phyloP scores from a whole-genome alignment of 495 filamentous ascomycete genomes.

The Penicillium samsonianum region DNA sequence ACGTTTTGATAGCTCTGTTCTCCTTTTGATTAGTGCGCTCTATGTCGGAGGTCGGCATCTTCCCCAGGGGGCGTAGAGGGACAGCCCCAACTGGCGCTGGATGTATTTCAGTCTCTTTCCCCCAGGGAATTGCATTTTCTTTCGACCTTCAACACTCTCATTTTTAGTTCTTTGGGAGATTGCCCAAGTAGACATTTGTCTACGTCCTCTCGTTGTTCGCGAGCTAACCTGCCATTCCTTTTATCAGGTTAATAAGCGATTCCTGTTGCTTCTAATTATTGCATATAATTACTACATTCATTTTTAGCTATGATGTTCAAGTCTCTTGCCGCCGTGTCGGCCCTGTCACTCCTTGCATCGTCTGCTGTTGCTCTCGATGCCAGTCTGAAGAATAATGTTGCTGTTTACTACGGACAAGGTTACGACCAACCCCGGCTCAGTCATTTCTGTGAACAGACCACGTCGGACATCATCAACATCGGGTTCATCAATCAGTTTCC shows the following conservation, averaged over 20 bases:
- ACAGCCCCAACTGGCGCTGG: background rate
- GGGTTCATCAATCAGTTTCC: constrained; percentile 69
- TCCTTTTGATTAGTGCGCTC: constrained; percentile 12
- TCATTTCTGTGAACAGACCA: constrained; percentile 58
- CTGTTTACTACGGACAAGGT: constrained; percentile 65
- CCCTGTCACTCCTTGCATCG: constrained; percentile 33
- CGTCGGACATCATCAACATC: constrained; percentile 67
- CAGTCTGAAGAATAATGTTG: constrained; percentile 56
- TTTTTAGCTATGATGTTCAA: constrained; percentile 39
- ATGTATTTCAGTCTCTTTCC: constrained; percentile 3
- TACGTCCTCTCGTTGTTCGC: constrained; percentile 52
- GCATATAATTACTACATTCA: constrained; percentile 17
- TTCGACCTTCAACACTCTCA: constrained; percentile 24
- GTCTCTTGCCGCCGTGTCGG: constrained; percentile 29
- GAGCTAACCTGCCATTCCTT: constrained; percentile 21
- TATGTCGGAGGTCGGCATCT: constrained; percentile 13
- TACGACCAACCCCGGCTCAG: constrained; percentile 46
- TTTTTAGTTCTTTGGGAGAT: constrained; percentile 24
- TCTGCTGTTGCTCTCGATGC: constrained; percentile 51
- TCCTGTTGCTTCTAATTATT: constrained; percentile 17
- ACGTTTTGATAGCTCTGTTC: constrained; percentile 3
- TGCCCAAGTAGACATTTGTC: constrained; percentile 44
- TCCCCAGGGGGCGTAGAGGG: constrained; percentile 5
- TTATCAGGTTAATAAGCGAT: constrained; percentile 18
- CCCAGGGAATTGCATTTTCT: background rate